phyloP scores from a whole-genome alignment of 768 basidiomycete genomes.

The Calocybe indica region DNA sequence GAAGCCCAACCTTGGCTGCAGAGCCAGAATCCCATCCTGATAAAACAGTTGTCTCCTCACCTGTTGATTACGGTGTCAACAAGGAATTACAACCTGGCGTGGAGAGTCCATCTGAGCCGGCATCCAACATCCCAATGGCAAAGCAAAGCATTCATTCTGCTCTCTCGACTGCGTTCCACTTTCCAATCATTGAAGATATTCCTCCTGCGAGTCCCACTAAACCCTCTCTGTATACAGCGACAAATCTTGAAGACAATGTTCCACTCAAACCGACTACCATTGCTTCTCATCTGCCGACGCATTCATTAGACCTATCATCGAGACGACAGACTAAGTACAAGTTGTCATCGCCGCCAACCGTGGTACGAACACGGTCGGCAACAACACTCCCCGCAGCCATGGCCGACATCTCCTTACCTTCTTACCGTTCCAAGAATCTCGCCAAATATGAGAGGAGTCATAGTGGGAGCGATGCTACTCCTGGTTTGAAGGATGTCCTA shows the following conservation, averaged over 20 bases:
- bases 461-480: slow-evolving; percentile 45
- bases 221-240: too few species aligned
- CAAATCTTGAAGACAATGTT: too few species aligned
- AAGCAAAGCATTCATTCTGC: too few species aligned
- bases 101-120: too few species aligned
- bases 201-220: too few species aligned
- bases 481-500: slow-evolving; percentile 66
- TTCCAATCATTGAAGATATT: slow-evolving; percentile 7
- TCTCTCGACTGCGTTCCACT: slow-evolving; percentile 1
- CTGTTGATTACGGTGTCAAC: too few species aligned
- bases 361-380: slow-evolving; percentile 36
- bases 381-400: slow-evolving; percentile 30
- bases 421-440: slow-evolving; percentile 30
- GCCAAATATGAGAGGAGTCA: slow-evolving; percentile 34
- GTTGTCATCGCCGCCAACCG: slow-evolving; percentile 22
- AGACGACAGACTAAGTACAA: slow-evolving; percentile 16
- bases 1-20: too few species aligned
- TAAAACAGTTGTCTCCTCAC: too few species aligned
- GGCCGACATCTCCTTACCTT: slow-evolving; percentile 3
- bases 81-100: too few species aligned
- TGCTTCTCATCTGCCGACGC: slow-evolving; percentile 47
- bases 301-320: slow-evolving; percentile 44
- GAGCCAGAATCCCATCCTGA: too few species aligned
- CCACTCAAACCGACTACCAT: slow-evolving; percentile 14
- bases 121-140: too few species aligned